Conservation (phyloP, 768 basidiomycete species). For the Podaxis sp. region DNA sequence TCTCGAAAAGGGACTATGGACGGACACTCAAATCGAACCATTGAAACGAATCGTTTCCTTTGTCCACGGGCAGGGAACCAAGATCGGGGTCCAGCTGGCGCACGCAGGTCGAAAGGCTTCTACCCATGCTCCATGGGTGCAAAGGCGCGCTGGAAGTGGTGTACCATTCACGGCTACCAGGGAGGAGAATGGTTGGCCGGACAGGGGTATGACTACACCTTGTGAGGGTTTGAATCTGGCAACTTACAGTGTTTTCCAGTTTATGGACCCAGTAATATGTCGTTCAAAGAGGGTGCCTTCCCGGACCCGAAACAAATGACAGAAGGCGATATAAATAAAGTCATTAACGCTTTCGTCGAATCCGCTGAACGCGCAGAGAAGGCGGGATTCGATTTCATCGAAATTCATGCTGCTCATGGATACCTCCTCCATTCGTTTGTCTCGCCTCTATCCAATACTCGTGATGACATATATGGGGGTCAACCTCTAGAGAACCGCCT, state of each 20-base stretch:
- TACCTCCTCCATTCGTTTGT: constrained; percentile 68
- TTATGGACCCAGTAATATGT: constrained; percentile 55
- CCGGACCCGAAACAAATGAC: constrained; percentile 61
- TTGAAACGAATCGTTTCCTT: constrained; percentile 74
- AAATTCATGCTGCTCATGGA: constrained; percentile 71
- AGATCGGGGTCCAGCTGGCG: constrained; percentile 76
- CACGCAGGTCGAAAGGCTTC: constrained; percentile 76
- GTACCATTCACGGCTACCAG: constrained; percentile 35
- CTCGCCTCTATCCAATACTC: constrained; percentile 72
- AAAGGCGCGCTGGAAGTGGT: constrained; percentile 30
- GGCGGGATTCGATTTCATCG: constrained; percentile 71
- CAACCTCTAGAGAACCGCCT: constrained; percentile 67
- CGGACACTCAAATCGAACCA: constrained; percentile 70
- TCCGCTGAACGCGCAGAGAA: constrained; percentile 53
- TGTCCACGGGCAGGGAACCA: constrained; percentile 63
- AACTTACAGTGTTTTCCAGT: constrained; percentile 37
- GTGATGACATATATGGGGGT: constrained; percentile 73
- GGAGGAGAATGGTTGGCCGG: constrained; percentile 70
- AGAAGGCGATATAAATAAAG: constrained; percentile 46
- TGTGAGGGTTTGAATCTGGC: too few species aligned
- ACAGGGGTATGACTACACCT: constrained; percentile 41
- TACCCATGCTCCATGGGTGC: constrained; percentile 68
- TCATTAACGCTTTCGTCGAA: constrained; percentile 61
- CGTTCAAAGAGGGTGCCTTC: constrained; percentile 46
- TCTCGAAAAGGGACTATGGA: constrained; percentile 59